Conservation (phyloP, 768 basidiomycete genomes). For the Dioszegia hungarica region DNA sequence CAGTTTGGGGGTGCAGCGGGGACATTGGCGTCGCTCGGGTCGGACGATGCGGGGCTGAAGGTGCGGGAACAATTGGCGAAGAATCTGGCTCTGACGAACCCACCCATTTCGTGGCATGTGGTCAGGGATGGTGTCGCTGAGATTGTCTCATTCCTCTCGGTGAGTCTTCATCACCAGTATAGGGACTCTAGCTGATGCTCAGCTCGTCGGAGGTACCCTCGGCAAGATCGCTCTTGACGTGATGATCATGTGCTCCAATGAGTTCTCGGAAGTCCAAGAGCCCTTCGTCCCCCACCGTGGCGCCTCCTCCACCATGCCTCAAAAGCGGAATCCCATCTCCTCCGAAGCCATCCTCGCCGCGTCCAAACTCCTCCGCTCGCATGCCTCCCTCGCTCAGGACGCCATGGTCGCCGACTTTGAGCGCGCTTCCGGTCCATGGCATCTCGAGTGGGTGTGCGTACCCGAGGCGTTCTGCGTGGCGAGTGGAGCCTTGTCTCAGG, state of each 20-base stretch:
- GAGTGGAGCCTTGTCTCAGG: not conserved
- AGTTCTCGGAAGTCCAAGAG: constrained; percentile 8
- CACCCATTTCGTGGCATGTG: constrained; percentile 7
- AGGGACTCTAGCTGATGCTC: not conserved
- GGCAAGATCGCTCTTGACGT: constrained; percentile 12
- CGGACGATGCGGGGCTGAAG: not conserved
- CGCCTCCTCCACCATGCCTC: constrained; percentile 11
- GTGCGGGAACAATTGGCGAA: not conserved
- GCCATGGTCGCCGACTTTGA: constrained; percentile 10
- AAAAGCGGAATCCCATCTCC: constrained; percentile 13
- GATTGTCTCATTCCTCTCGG: constrained; percentile 6
- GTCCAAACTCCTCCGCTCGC: constrained; percentile 4
- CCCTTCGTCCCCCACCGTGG: constrained; percentile 15
- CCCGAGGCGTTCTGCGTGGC: constrained; percentile 9
- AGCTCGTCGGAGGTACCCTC: constrained; percentile 5
- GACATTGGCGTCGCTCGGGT: constrained; percentile 1
- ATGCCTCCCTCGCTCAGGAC: constrained; percentile 2
- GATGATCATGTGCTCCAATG: constrained; percentile 9
- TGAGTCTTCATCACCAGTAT: not conserved
- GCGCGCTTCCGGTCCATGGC: constrained; percentile 11
- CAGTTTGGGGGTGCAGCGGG: constrained; percentile 8
- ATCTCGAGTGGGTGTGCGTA: constrained; percentile 6
- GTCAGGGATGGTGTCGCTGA: constrained; percentile 7
- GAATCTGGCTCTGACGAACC: not conserved
- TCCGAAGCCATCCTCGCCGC: constrained; percentile 8